These are phyloP conservation scores for Talaromyces sp. DNA, from an alignment of 2,329 filamentous ascomycete species.

Conservation along the genomic window DNA sequence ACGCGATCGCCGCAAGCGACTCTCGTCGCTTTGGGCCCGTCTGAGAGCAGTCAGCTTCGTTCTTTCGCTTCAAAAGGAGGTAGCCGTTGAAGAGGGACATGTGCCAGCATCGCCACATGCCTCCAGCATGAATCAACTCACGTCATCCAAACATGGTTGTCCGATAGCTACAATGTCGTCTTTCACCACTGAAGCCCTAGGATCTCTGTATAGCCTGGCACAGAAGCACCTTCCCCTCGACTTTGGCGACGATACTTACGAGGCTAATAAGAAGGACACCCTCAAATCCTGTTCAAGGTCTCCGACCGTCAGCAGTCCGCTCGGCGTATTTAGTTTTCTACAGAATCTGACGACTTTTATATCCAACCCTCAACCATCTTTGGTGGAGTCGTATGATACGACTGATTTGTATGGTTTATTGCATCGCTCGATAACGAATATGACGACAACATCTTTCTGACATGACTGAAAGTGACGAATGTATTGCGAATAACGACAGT, in stretches of 20 bases:
- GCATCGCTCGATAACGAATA: neutral
- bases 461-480: no score
- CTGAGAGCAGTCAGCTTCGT: conserved; percentile 14
- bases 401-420: conserved; percentile 3
- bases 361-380: conserved; percentile 2
- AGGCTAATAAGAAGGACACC: neutral
- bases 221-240: neutral
- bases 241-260: neutral
- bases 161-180: neutral
- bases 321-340: neutral
- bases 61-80: conserved; percentile 11
- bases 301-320: neutral
- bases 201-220: neutral
- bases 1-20: conserved; percentile 4
- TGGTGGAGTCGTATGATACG: conserved; percentile 2
- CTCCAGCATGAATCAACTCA: neutral
- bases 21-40: conserved; percentile 8
- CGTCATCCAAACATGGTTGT: neutral
- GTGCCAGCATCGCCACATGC: neutral
- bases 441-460: conserved; percentile 1
- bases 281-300: neutral
- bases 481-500: neutral
- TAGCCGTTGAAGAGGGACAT: neutral
- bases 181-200: neutral
- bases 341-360: neutral